These are phyloP conservation scores for Saccharomyces hybrid DNA, from an alignment of 1,139 yeast species.

Conservation along the genomic window DNA sequence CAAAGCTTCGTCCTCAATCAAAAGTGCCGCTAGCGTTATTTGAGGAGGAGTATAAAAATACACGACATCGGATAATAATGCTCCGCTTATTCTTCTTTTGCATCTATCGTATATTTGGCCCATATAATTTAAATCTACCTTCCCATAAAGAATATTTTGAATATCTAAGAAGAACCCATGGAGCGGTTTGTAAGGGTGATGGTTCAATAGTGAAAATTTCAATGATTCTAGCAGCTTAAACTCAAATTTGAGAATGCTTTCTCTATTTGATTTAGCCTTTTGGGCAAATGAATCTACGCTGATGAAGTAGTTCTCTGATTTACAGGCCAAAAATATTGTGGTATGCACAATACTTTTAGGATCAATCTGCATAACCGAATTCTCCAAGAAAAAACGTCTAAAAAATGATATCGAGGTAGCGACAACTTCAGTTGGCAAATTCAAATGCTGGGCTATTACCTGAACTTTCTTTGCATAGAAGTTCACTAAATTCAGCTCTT, in stretches of 20 bases:
- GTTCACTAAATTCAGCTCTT: constrained; percentile 59
- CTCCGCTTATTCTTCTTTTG: constrained; percentile 53
- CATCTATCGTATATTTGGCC: constrained; percentile 60
- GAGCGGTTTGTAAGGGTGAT: constrained; percentile 79
- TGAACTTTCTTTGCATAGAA: constrained; percentile 68
- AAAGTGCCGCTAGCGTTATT: constrained; percentile 81
- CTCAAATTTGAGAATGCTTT: constrained; percentile 69
- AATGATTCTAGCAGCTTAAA: constrained; percentile 67
- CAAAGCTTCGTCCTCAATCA: constrained; percentile 55
- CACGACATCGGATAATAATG: constrained; percentile 64
- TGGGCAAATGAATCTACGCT: constrained; percentile 76
- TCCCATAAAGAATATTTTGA: constrained; percentile 51
- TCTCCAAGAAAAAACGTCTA: constrained; percentile 67
- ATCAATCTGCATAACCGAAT: constrained; percentile 79
- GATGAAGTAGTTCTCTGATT: constrained; percentile 84
- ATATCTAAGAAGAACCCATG: constrained; percentile 90
- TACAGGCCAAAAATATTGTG: constrained; percentile 84
- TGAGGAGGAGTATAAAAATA: constrained; percentile 90
- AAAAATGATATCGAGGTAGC: constrained; percentile 86
- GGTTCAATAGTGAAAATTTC: constrained; percentile 73
- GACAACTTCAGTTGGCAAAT: constrained; percentile 56
- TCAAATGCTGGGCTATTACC: constrained; percentile 48
- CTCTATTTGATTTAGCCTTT: constrained; percentile 55
- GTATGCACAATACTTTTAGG: constrained; percentile 81
- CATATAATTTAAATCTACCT: constrained; percentile 32